phyloP scores from a whole-genome alignment of 2,329 filamentous ascomycete genomes.

The Fusarium fracticaudum region DNA sequence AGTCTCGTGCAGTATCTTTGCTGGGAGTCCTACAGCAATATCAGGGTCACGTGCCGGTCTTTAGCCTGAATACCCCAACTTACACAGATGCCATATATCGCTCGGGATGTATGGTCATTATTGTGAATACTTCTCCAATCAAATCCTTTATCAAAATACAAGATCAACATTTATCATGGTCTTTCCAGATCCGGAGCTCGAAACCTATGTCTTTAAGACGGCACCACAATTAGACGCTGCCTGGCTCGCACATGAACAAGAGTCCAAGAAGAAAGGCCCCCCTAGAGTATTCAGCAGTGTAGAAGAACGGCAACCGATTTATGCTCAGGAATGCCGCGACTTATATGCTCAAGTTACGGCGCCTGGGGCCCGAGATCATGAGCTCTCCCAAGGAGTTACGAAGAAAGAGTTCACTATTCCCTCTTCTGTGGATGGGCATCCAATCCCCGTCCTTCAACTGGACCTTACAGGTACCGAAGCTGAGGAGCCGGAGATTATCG shows the following conservation, averaged over 20 bases:
- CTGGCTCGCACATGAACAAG: conserved; percentile 53
- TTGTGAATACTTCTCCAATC: background rate
- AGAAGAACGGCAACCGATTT: conserved; percentile 51
- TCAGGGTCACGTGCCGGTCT: conserved; percentile 16
- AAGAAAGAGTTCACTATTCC: conserved; percentile 43
- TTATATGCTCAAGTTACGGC: conserved; percentile 50
- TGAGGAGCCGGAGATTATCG: conserved; percentile 36
- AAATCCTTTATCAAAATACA: background rate
- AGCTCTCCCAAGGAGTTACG: conserved; percentile 49
- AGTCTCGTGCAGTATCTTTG: background rate
- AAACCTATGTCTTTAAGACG: conserved; percentile 41
- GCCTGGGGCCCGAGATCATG: conserved; percentile 48
- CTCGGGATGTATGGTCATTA: background rate
- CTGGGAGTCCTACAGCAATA: background rate
- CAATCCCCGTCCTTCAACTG: conserved; percentile 52
- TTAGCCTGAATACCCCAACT: conserved; percentile 18
- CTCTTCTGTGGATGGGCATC: conserved; percentile 47
- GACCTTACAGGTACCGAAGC: conserved; percentile 26
- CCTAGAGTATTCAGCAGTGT: conserved; percentile 33
- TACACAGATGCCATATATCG: background rate
- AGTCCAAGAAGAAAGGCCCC: conserved; percentile 30
- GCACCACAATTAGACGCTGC: conserved; percentile 52
- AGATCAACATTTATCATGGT: conserved; percentile 11
- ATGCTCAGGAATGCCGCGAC: conserved; percentile 53
- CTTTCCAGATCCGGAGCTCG: conserved; percentile 29